Evolutionary conservation across 148 eudicot genomes (phyloP).

Genomic region (Diospyros kaki): DNA sequence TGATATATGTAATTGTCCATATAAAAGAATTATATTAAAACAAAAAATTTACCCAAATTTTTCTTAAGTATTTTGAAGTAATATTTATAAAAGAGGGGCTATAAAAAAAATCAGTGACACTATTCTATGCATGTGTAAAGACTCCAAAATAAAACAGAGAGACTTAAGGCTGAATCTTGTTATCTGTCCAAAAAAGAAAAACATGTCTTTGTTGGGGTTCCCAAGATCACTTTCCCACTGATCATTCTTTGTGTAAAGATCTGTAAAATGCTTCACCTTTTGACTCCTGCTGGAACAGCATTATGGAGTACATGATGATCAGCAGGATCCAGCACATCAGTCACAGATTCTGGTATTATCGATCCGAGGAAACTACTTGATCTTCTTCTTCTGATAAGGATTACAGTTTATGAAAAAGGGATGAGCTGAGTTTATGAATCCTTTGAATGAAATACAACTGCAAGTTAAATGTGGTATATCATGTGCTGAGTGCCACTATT

Average conservation of each 20-base stretch:
- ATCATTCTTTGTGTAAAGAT: not conserved
- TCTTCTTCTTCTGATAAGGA: slow-evolving; percentile 44
- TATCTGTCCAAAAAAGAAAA: no score
- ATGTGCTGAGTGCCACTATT: not conserved
- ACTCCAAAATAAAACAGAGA: no score
- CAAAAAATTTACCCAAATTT: no score
- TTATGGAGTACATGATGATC: slow-evolving; percentile 86
- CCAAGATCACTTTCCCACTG: not conserved
- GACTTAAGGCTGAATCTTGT: no score
- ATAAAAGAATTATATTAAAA: no score
- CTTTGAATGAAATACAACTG: not conserved
- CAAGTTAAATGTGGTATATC: not conserved
- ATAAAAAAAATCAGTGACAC: no score
- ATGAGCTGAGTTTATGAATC: slow-evolving; percentile 2
- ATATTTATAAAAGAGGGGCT: no score
- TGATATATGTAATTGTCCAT: no score
- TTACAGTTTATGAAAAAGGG: not conserved
- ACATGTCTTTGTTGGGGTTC: not conserved
- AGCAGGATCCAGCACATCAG: slow-evolving; percentile 75
- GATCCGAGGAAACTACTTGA: slow-evolving; percentile 69
- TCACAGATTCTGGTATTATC: slow-evolving; percentile 66
- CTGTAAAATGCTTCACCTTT: slow-evolving; percentile 41
- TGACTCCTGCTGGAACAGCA: slow-evolving; percentile 78
- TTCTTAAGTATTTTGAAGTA: no score
- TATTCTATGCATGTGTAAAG: no score